Evolutionary conservation across 1,139 yeast genomes (phyloP).

Genomic region (Debaryomycetaceae sp.): DNA sequence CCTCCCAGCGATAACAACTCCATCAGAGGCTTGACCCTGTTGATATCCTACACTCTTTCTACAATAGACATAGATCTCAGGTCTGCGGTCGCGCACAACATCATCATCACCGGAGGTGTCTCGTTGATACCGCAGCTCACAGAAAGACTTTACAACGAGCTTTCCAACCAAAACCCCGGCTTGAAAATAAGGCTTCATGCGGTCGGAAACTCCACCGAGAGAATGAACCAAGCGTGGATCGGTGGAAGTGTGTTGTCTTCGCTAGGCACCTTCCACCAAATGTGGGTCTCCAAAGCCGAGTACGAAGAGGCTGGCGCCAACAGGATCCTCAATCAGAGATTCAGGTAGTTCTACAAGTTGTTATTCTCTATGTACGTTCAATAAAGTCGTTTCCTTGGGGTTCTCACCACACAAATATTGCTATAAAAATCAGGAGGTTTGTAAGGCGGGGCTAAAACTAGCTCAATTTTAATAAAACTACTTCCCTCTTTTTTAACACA

Average conservation of each 20-base stretch:
- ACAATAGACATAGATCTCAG: conserved; percentile 84
- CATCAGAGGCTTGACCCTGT: conserved; percentile 59
- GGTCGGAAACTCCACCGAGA: conserved; percentile 78
- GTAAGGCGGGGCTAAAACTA: background rate
- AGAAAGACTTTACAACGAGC: conserved; percentile 74
- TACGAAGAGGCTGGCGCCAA: conserved; percentile 90
- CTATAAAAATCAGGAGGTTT: background rate
- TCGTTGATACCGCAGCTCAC: conserved; percentile 86
- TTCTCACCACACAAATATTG: background rate
- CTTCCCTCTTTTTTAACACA: background rate
- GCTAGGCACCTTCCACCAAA: conserved; percentile 93
- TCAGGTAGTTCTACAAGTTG: conserved; percentile 34
- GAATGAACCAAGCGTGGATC: conserved; percentile 87
- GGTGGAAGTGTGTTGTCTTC: conserved; percentile 94
- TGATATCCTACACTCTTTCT: conserved; percentile 68
- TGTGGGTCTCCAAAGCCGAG: conserved; percentile 92
- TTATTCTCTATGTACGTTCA: background rate
- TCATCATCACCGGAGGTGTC: conserved; percentile 87
- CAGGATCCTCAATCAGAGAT: conserved; percentile 69
- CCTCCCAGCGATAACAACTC: conserved; percentile 22
- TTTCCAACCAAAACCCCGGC: conserved; percentile 79
- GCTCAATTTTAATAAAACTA: background rate
- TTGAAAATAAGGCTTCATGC: conserved; percentile 85
- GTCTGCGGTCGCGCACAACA: conserved; percentile 87
- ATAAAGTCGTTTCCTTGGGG: background rate